Conservation (phyloP, 1,284 basidiomycete species). For the Gomphus bonarii region DNA sequence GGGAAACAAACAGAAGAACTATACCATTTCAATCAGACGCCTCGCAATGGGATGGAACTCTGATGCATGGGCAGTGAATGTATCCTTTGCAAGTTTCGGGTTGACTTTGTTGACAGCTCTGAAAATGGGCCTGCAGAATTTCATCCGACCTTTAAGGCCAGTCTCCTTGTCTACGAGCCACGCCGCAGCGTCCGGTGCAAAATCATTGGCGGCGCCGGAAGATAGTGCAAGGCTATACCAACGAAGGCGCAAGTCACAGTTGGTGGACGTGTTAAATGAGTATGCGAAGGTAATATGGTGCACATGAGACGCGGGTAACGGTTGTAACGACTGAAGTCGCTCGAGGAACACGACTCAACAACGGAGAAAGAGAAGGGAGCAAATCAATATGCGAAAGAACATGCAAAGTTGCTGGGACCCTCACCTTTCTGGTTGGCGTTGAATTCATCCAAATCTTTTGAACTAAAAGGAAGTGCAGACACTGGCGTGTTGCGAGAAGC, state of each 20-base stretch:
- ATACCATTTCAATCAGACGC: slow-evolving; percentile 63
- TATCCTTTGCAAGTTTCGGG: slow-evolving; percentile 47
- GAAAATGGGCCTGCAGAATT: slow-evolving; percentile 69
- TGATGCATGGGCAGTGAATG: slow-evolving; percentile 40
- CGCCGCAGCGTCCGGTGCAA: slow-evolving; percentile 40
- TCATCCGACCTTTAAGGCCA: slow-evolving; percentile 67
- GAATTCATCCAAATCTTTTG: slow-evolving; percentile 45
- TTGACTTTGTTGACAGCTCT: slow-evolving; percentile 47
- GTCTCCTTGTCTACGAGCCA: slow-evolving; percentile 57
- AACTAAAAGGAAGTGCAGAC: slow-evolving; percentile 38
- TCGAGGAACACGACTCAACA: slow-evolving; percentile 64
- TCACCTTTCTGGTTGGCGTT: slow-evolving; percentile 61
- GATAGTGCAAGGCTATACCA: slow-evolving; percentile 61
- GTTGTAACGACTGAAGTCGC: slow-evolving; percentile 42
- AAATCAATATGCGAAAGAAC: neutral
- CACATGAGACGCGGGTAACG: slow-evolving; percentile 48
- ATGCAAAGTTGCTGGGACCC: slow-evolving; percentile 10
- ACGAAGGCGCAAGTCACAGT: slow-evolving; percentile 65
- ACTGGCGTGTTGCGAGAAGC: slow-evolving; percentile 43
- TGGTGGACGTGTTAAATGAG: slow-evolving; percentile 37
- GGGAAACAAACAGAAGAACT: slow-evolving; percentile 11
- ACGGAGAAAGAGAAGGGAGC: neutral
- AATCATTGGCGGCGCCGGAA: slow-evolving; percentile 33
- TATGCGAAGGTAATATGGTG: slow-evolving; percentile 48
- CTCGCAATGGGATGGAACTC: slow-evolving; percentile 73